Conservation (phyloP, 108 stramenopile species). For the Skeletonema tropicum region DNA sequence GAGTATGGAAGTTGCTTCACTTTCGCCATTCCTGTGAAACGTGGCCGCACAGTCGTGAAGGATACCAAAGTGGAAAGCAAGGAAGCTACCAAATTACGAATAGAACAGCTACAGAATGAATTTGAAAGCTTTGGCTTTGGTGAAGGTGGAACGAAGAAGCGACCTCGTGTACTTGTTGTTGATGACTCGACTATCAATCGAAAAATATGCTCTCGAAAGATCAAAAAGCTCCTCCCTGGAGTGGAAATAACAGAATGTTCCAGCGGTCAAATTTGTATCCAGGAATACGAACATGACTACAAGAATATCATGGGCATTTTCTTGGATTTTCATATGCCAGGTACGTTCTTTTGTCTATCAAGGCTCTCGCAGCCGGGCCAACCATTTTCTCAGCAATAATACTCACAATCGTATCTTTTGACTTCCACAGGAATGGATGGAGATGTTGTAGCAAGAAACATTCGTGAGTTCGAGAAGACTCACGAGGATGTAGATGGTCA, state of each 20-base stretch:
- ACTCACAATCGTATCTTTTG: background rate
- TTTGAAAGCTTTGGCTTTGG: constrained; percentile 10
- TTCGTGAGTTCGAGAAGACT: constrained; percentile 26
- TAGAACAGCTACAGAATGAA: constrained; percentile 21
- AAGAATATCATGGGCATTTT: constrained; percentile 29
- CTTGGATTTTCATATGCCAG: constrained; percentile 38
- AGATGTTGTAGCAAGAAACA: constrained; percentile 14
- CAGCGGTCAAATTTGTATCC: constrained; percentile 9
- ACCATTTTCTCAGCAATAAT: background rate
- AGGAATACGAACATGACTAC: constrained; percentile 25
- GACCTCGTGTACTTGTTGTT: constrained; percentile 18
- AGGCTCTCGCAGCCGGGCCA: background rate
- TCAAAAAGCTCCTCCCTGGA: constrained; percentile 9
- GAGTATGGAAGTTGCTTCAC: constrained; percentile 30
- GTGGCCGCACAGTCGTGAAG: background rate
- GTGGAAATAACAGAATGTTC: constrained; percentile 25
- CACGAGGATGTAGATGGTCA: constrained; percentile 16
- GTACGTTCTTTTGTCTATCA: background rate
- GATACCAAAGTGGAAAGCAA: background rate
- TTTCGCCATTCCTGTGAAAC: constrained; percentile 33
- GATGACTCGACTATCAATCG: constrained; percentile 32
- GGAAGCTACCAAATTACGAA: constrained; percentile 1
- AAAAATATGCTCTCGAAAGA: constrained; percentile 28
- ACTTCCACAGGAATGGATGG: constrained; percentile 22
- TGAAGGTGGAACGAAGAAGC: background rate